Percentiles rank a stretch among this genome's conserved stretches.
Conservation (phyloP, 2,329 filamentous ascomycete species). For the Cercospora nicotianae region DNA sequence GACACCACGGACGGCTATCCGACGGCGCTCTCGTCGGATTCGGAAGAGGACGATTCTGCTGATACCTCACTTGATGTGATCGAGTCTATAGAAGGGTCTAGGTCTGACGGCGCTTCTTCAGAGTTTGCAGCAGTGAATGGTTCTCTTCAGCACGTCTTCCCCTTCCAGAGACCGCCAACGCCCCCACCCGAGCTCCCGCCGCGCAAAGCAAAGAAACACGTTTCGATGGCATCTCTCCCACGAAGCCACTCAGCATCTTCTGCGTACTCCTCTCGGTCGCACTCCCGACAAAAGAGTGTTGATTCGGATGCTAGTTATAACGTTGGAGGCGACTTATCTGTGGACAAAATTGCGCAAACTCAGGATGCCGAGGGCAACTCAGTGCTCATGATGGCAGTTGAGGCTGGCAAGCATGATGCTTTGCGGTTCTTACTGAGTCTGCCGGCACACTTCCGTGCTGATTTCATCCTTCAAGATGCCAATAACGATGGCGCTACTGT, state of each 20-base stretch:
- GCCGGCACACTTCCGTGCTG: conserved; percentile 70
- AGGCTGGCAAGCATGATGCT: conserved; percentile 65
- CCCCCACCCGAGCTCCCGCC: conserved; percentile 47
- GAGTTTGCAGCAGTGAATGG: conserved; percentile 42
- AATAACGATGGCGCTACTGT: conserved; percentile 90
- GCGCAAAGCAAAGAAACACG: conserved; percentile 67
- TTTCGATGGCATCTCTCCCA: conserved; percentile 74
- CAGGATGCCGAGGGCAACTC: conserved; percentile 73
- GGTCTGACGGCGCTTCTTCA: conserved; percentile 3
- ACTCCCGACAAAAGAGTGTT: conserved; percentile 76
- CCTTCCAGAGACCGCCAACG: conserved; percentile 69
- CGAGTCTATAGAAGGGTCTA: background rate
- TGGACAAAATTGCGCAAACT: conserved; percentile 73
- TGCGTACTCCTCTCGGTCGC: conserved; percentile 67
- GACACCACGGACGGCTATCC: conserved; percentile 24
- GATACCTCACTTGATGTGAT: conserved; percentile 4
- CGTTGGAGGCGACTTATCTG: conserved; percentile 82
- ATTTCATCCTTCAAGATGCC: conserved; percentile 73
- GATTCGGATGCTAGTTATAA: conserved; percentile 62
- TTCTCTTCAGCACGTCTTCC: conserved; percentile 79
- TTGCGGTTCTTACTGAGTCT: conserved; percentile 78
- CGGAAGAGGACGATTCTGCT: conserved; percentile 23
- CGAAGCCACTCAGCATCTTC: conserved; percentile 86
- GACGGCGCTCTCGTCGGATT: conserved; percentile 23
- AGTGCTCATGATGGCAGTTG: conserved; percentile 60